Conservation (phyloP, 768 basidiomycete genomes). For the Suillus bovinus region DNA sequence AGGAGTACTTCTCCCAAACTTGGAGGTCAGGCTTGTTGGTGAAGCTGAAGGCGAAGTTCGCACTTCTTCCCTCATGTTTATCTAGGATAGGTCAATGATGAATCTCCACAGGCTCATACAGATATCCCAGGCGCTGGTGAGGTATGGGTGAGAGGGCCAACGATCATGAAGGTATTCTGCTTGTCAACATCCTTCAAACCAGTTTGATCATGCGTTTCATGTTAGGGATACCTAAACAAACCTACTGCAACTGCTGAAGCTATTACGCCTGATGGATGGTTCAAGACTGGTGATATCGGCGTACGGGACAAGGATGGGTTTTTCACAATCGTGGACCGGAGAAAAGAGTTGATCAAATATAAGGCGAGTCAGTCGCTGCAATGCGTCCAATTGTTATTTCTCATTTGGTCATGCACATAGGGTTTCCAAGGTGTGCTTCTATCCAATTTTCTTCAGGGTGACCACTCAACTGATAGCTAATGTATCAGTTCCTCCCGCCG, state of each 20-base stretch:
- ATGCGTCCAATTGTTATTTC: neutral
- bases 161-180: constrained; percentile 68
- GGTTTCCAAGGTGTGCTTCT: constrained; percentile 68
- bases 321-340: constrained; percentile 72
- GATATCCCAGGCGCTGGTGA: constrained; percentile 59
- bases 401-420: constrained; percentile 29
- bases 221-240: constrained; percentile 76
- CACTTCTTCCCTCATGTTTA: constrained; percentile 3
- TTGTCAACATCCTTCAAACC: neutral
- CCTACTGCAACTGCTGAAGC: constrained; percentile 63
- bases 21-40: constrained; percentile 72
- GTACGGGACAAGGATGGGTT: constrained; percentile 66
- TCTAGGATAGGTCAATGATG: neutral
- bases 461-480: neutral
- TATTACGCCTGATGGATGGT: constrained; percentile 77
- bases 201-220: constrained; percentile 1
- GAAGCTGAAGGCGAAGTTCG: constrained; percentile 53
- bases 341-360: constrained; percentile 78
- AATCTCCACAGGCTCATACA: constrained; percentile 24
- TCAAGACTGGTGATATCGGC: constrained; percentile 88
- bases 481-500: constrained; percentile 75
- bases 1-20: constrained; percentile 70
- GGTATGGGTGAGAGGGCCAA: constrained; percentile 78
- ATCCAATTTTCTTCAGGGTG: neutral
- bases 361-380: constrained; percentile 39